A percentile compares a stretch with the other conserved stretches of the same genome.
These are phyloP conservation scores for Achaetomiella virescens DNA, from an alignment of 495 filamentous ascomycete species.

Conservation along the genomic window DNA sequence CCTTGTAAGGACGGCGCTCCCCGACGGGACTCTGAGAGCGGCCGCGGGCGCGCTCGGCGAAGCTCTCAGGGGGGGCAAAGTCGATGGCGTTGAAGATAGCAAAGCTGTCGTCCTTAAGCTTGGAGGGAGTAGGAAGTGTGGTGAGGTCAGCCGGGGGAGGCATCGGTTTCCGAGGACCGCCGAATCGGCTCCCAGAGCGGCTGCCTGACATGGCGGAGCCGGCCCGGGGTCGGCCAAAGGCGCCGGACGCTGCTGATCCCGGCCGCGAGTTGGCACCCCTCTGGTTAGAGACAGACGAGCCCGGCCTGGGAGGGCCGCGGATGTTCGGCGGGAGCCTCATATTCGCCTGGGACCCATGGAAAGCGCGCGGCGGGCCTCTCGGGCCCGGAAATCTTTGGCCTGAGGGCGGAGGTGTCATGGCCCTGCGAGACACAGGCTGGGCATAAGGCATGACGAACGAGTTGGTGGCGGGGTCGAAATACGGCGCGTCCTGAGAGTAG, in stretches of 20 bases:
- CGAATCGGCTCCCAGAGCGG: constrained; percentile 22
- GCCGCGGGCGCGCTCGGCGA: constrained; percentile 61
- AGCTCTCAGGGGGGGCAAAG: constrained; percentile 74
- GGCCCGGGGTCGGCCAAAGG: constrained; percentile 43
- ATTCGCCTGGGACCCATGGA: constrained; percentile 35
- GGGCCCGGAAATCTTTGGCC: constrained; percentile 60
- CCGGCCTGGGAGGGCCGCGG: constrained; percentile 38
- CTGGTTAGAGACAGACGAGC: constrained; percentile 36
- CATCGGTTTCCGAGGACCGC: constrained; percentile 48
- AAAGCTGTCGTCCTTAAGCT: constrained; percentile 78
- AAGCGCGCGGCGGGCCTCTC: constrained; percentile 27
- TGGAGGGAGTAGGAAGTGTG: constrained; percentile 77
- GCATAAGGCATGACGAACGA: constrained; percentile 73
- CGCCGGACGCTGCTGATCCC: constrained; percentile 61
- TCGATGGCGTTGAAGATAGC: constrained; percentile 62
- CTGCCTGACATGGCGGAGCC: constrained; percentile 33
- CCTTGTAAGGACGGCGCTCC: constrained; percentile 66
- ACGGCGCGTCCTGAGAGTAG: constrained; percentile 55
- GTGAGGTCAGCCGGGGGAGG: constrained; percentile 69
- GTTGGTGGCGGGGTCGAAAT: constrained; percentile 70
- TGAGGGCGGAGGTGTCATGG: constrained; percentile 93
- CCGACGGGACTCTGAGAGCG: constrained; percentile 77
- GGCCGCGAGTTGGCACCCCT: constrained; percentile 46
- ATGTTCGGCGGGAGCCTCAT: constrained; percentile 27
- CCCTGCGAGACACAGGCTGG: constrained; percentile 76